Conservation (phyloP, 495 filamentous ascomycete genomes). For the Penicillium diatomitis region DNA sequence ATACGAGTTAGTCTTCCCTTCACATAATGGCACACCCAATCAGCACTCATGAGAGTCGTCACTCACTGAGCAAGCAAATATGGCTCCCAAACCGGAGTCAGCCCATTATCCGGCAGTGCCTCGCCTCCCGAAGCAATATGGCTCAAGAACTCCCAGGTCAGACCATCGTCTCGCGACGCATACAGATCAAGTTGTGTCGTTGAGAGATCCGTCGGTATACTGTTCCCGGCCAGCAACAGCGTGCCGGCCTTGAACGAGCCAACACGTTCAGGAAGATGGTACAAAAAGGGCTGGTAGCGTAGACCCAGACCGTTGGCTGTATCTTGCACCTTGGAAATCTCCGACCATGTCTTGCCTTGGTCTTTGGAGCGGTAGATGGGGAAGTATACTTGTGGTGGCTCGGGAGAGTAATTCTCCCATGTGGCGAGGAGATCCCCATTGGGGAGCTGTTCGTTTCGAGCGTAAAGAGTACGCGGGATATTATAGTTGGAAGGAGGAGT, state of each 20-base stretch:
- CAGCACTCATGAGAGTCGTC: no score
- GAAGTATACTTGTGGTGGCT: conserved; percentile 50
- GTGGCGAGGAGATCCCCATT: conserved; percentile 34
- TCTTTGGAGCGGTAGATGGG: conserved; percentile 58
- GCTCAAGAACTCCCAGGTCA: conserved; percentile 57
- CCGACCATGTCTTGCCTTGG: conserved; percentile 50
- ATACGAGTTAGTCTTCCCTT: not conserved
- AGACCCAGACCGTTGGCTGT: conserved; percentile 54
- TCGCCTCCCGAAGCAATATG: conserved; percentile 56
- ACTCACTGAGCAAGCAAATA: conserved; percentile 45
- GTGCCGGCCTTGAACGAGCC: conserved; percentile 51
- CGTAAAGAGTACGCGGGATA: conserved; percentile 22
- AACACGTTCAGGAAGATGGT: conserved; percentile 46
- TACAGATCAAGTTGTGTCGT: conserved; percentile 61
- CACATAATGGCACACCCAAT: not conserved
- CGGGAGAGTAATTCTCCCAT: conserved; percentile 53
- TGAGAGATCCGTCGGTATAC: conserved; percentile 52
- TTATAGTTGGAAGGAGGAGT: conserved; percentile 25
- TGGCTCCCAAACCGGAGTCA: conserved; percentile 64
- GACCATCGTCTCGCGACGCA: conserved; percentile 46
- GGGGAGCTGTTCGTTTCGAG: conserved; percentile 14
- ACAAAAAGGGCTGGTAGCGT: conserved; percentile 59
- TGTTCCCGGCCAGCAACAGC: conserved; percentile 53
- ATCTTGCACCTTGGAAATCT: conserved; percentile 53
- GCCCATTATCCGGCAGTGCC: conserved; percentile 50